Evolutionary conservation across 768 basidiomycete species (phyloP).

Genomic region (Trametes maxima): DNA sequence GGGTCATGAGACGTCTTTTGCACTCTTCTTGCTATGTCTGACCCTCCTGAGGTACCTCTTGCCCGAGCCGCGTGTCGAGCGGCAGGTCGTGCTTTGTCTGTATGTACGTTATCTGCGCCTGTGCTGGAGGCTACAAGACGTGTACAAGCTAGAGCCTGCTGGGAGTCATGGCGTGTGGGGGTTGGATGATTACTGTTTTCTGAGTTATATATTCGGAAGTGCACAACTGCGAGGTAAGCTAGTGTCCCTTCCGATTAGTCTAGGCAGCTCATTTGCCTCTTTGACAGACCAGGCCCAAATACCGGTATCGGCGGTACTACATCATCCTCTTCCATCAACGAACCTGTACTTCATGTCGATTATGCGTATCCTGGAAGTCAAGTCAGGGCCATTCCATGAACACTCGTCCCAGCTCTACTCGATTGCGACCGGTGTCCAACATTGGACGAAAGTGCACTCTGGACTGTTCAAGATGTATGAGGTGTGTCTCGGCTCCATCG

Average conservation of each 20-base stretch:
- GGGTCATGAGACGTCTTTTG: slow-evolving; percentile 92
- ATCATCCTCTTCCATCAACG: slow-evolving; percentile 56
- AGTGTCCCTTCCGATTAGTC: too few species aligned
- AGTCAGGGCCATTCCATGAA: slow-evolving; percentile 87
- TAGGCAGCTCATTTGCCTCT: too few species aligned
- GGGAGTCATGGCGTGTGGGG: slow-evolving; percentile 99
- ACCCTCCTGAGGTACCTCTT: slow-evolving; percentile 68
- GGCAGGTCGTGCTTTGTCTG: slow-evolving; percentile 56
- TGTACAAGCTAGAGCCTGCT: slow-evolving; percentile 91
- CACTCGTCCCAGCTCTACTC: slow-evolving; percentile 89
- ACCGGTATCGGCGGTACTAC: slow-evolving; percentile 66
- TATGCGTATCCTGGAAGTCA: slow-evolving; percentile 76
- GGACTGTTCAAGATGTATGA: slow-evolving; percentile 97
- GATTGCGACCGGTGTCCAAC: slow-evolving; percentile 86
- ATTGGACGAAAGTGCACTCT: slow-evolving; percentile 87
- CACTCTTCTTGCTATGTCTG: slow-evolving; percentile 72
- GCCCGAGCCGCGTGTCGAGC: slow-evolving; percentile 62
- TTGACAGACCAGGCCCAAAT: slow-evolving; percentile 60
- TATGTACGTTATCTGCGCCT: slow-evolving; percentile 80
- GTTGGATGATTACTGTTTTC: slow-evolving; percentile 87
- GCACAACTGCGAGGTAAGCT: slow-evolving; percentile 76
- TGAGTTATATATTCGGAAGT: slow-evolving; percentile 90
- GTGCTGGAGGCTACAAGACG: slow-evolving; percentile 85
- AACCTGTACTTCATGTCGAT: slow-evolving; percentile 84
- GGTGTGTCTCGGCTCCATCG: slow-evolving; percentile 41